Base-by-base conservation (phyloP, 768 basidiomycete species). In the Boletus fagicola region DNA sequence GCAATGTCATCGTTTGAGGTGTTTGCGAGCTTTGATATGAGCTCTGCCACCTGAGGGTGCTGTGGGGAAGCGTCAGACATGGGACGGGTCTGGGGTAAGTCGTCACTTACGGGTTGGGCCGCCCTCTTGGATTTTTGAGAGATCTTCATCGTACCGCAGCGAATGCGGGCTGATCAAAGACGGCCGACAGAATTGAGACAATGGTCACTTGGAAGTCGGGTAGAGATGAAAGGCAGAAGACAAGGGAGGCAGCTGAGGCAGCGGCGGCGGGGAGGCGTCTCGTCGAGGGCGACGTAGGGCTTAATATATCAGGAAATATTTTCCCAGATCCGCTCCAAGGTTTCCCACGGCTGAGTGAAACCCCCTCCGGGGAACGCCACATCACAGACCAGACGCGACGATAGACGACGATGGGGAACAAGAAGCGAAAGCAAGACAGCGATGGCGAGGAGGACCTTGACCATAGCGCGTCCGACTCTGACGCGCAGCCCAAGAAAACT, bases 121-220 rank as follows among this genome's bases (percentile, higher is more conserved):
- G 83, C 83, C 77, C 85, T 88, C 84, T 90, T 92, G 49, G 89
- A 83, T 79, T 88, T 88, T 74, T 87, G 87, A 66, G 84, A 79
- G 75, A 94, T 92, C 84, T 88, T 92, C 92, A 94, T 94, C 66
- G 60, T 75, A 80, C 82, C 81, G 76, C 78, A 80, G 78, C 74
- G 59, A 74, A 65, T 74, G 77, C 80, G 75, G 69, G 54, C 50
- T 63, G 47, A 56, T 58, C 35, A 38, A 33, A 24, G 53, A 46
- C 45, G 48, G 31, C 48, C 59, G 33, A 62, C 69, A 57, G 52
- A 24, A 45, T 31, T 49, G 26, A 49, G 22, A 30, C 5, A 31
- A 45, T 40, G 22, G 16, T 54, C 22, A 13, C 51, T 51, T 54
- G 58, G 35, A 50, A 52, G 44, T 49, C 48, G 26, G 49, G 26